Conservation (phyloP, 2,329 filamentous ascomycete species). For the Aspergillus caelatus region DNA sequence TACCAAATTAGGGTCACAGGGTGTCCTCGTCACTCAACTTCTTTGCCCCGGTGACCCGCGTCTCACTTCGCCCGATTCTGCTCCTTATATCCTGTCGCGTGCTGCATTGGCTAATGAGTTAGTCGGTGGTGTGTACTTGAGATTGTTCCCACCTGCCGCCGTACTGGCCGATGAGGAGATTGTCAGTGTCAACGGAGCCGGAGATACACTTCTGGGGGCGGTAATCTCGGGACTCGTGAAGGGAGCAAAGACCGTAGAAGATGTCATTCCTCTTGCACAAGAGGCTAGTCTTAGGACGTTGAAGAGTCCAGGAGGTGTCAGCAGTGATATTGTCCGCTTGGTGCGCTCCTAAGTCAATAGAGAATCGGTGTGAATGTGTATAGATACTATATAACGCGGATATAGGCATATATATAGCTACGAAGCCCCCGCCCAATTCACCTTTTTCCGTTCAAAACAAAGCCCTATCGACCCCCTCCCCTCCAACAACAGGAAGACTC, state of each 20-base stretch:
- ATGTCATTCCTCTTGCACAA: constrained; percentile 79
- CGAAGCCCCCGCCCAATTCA: neutral
- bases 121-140: constrained; percentile 85
- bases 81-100: constrained; percentile 72
- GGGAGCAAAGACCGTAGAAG: constrained; percentile 52
- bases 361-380: neutral
- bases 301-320: constrained; percentile 72
- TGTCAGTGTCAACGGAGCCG: constrained; percentile 90
- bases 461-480: constrained; percentile 31
- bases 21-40: constrained; percentile 75
- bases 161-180: constrained; percentile 64
- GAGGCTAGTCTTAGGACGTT: constrained; percentile 77
- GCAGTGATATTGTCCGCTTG: constrained; percentile 32
- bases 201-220: constrained; percentile 88
- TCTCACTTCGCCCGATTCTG: constrained; percentile 63
- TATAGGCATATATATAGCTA: neutral
- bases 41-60: constrained; percentile 69
- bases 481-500: constrained; percentile 39
- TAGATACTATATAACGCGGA: neutral
- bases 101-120: constrained; percentile 56
- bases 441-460: constrained; percentile 6
- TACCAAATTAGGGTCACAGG: constrained; percentile 77
- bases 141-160: constrained; percentile 69
- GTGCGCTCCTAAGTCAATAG: neutral
- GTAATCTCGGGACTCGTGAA: constrained; percentile 76